Base-by-base conservation (phyloP, 148 eudicot species). In the Nepenthes gracilis region DNA sequence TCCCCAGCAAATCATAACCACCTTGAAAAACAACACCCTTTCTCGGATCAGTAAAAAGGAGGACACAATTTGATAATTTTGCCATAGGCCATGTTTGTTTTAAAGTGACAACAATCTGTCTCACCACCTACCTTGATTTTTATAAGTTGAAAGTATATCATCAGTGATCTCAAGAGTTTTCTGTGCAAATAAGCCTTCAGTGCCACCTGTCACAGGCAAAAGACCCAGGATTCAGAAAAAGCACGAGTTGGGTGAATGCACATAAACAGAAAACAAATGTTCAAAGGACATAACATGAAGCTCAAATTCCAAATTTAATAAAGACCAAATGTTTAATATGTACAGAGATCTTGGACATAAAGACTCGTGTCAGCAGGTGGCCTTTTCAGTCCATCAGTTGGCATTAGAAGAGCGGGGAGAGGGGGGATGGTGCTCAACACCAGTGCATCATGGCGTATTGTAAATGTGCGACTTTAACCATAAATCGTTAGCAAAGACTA, bases 111-210 rank as follows among this genome's bases (percentile, higher is more conserved):
- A 48, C 52, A 65, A 61, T 47, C 36, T 52, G 36, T 4, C 83
- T 65, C 79, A 68, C 47, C 57, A 66, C 43, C 38, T 70, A 86
- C 98, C 99, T 82, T 86, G 99, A 68, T 93, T 93, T 72, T 86
- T 86, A 80, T 93, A 93, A 59, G 95, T 79, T 50, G 85, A 70
- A 60, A 93, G 84, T 55, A 93, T 49, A 33, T 89, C 95, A 73
- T 88, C 96, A 52, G 89, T 86, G 57, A 93, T 80, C 67, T 89
- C 92, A 59, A 93, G 83, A 37, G 89, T 81, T 69, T 75, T 86
- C 65, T 93, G 92, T 35, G 96, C 95, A 78, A 89, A 88, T 65
- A 93, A 74, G 34, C 99, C 99, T 64, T 93, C 99, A 34, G 99
- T 85, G 66, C 99, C 99, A 78, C 99, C 96, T 93, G 81, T 50